phyloP scores from a whole-genome alignment of 108 stramenopile species.

The Stephanodiscus minutulus region DNA sequence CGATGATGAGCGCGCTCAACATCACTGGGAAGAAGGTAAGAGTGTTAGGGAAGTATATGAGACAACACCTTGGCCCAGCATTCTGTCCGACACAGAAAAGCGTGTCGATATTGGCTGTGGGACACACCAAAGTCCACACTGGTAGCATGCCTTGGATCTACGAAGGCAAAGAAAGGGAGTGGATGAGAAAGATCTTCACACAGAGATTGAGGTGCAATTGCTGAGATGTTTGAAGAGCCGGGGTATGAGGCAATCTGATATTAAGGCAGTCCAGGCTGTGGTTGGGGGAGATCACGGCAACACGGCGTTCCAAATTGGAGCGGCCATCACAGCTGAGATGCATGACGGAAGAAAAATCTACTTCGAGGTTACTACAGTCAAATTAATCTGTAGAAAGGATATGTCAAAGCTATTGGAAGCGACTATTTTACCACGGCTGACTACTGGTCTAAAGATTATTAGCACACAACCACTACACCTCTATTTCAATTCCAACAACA shows the following conservation, averaged over 20 bases:
- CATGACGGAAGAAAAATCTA: no score
- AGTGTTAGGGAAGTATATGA: neutral
- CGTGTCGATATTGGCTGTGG: neutral
- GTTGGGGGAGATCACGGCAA: no score
- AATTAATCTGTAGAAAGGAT: no score
- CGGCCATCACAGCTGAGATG: no score
- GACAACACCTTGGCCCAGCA: neutral
- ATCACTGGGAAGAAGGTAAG: neutral
- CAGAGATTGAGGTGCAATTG: slow-evolving; percentile 2
- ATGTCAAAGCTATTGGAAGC: neutral
- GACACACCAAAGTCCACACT: neutral
- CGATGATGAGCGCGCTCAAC: neutral
- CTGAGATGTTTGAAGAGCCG: neutral
- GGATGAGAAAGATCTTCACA: neutral
- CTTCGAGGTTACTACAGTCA: no score
- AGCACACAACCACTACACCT: neutral
- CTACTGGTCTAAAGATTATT: neutral
- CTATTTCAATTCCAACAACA: neutral
- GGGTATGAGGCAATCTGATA: neutral
- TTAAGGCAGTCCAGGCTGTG: neutral
- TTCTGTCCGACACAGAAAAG: neutral
- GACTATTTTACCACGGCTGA: neutral
- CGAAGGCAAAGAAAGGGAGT: neutral
- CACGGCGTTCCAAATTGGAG: no score
- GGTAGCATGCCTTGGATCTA: neutral